Conservation (phyloP, 2,329 filamentous ascomycete genomes). For the Daldinia sp. region DNA sequence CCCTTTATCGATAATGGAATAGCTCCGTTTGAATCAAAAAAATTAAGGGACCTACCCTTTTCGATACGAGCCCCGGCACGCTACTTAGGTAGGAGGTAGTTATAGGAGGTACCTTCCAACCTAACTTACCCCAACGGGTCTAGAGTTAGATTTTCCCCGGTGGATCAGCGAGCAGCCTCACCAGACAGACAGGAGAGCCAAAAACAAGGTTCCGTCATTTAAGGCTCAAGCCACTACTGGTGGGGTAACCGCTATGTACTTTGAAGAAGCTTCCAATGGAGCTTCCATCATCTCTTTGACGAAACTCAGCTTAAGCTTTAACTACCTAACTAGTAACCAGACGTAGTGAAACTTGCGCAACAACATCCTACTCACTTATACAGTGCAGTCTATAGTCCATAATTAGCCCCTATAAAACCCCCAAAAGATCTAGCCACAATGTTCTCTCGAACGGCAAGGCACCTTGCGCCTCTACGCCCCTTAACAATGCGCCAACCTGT, state of each 20-base stretch:
- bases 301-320: slow-evolving; percentile 1
- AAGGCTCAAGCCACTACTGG: background rate
- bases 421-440: slow-evolving; percentile 9
- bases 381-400: background rate
- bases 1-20: slow-evolving; percentile 32
- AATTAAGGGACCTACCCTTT: slow-evolving; percentile 26
- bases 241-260: background rate
- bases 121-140: slow-evolving; percentile 23
- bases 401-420: background rate
- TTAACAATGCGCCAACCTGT: slow-evolving; percentile 5
- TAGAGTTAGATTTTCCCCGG: slow-evolving; percentile 10
- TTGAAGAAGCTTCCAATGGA: background rate
- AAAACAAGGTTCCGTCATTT: background rate
- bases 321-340: too few relatives aligned
- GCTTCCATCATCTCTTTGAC: background rate
- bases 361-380: background rate
- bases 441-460: slow-evolving; percentile 19
- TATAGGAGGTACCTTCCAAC: too few relatives aligned
- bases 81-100: background rate
- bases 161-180: slow-evolving; percentile 4
- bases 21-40: slow-evolving; percentile 1
- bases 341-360: background rate
- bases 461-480: slow-evolving; percentile 27
- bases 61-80: slow-evolving; percentile 12
- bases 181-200: background rate